Evolutionary conservation across 176 grass and related monocot species (phyloP), one percentile per base, ranked within the genome.

Genomic region (Luzula sylvatica): DNA sequence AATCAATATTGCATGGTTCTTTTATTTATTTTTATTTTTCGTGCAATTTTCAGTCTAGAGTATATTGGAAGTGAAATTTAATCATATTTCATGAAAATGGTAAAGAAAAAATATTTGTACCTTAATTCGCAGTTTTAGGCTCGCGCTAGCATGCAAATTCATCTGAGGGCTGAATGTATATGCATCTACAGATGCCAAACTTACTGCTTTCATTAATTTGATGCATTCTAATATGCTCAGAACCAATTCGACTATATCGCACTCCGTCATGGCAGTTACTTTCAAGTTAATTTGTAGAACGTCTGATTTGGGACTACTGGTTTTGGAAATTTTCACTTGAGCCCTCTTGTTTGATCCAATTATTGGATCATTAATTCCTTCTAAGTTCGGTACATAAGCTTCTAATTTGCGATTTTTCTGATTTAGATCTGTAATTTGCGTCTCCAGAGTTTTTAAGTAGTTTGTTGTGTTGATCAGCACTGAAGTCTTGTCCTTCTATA

Each of bases 401-500:
- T 90, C 92, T 44, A 98, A 56, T 68, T 82, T 90, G 13, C 5
- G 19, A 65, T 86, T 98, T 70, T 90, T 98, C 72, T 86, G 68
- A 69, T 98, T 50, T 38, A 98, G 78, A 64, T 82, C 85, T 9
- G 58, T 70, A 6, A 90, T 78, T 52, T 98, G 75, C 20, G 56
- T 20, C 76, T 79, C 69, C 40, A 98, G 50, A 20, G 52, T 55
- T 59, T 72, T 87, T 20, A 98, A 49, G 53, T 83, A 86, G 55
- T 60, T 82, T 35, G 72, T 70, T 5, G 92, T 52, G 65, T 82
- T 77, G 23, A 65, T 72, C 19, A 98, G 65, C 64, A 98, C 92
- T 7, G 85, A 82, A 48, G 81, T 86, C 64, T 90, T 98, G 75
- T 98, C 92, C 74, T 86, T 83, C 92, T 98, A 73, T 13, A 32